phyloP scores from a whole-genome alignment of 2,329 filamentous ascomycete genomes.

The Kalaharituber pfeilii region DNA sequence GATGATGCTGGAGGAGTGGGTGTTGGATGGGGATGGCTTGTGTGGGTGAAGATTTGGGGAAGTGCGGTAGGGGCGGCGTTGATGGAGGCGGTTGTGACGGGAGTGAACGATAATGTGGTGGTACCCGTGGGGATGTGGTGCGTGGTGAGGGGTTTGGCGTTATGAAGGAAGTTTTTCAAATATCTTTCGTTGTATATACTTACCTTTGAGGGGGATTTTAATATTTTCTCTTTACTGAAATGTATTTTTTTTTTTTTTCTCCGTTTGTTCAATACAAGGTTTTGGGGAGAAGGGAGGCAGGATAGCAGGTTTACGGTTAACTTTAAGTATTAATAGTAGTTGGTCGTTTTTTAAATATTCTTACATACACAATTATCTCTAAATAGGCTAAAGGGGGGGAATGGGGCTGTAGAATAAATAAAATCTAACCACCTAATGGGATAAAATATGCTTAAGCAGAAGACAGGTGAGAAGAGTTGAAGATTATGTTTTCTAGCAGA shows the following conservation, averaged over 20 bases:
- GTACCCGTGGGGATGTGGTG: constrained; percentile 88
- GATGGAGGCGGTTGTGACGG: constrained; percentile 87
- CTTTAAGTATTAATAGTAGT: neutral
- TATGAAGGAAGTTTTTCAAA: constrained; percentile 27
- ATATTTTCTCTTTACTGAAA: neutral
- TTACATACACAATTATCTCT: neutral
- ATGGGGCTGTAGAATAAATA: neutral
- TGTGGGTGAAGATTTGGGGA: constrained; percentile 40
- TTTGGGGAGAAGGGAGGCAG: neutral
- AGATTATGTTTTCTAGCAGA: neutral
- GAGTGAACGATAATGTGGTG: constrained; percentile 95
- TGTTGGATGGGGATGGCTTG: constrained; percentile 10
- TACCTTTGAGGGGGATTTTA: neutral
- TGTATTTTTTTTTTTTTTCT: neutral
- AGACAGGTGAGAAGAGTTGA: neutral
- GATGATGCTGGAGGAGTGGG: constrained; percentile 22
- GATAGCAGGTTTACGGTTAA: neutral
- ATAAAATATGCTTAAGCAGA: neutral
- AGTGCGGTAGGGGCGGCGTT: constrained; percentile 71
- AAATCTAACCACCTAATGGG: neutral
- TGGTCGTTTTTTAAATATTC: neutral
- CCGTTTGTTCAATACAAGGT: neutral
- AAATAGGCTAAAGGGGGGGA: neutral
- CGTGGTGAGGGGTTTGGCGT: constrained; percentile 59
- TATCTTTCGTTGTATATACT: constrained; percentile 1